phyloP scores from a whole-genome alignment of 345 rosid genomes.

The Acer negundo region DNA sequence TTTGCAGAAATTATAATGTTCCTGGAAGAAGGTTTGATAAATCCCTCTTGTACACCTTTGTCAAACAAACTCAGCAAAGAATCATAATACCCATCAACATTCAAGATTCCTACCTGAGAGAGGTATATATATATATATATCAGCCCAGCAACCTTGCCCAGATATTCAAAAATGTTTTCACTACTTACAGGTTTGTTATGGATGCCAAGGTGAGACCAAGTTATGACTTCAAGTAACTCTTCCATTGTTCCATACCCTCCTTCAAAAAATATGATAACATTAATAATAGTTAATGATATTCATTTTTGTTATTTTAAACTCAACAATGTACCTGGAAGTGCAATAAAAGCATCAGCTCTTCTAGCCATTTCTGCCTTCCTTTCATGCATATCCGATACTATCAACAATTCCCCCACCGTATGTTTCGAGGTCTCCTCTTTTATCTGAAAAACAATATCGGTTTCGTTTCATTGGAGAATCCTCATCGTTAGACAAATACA shows the following conservation, averaged over 20 bases:
- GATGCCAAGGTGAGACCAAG: slow-evolving; percentile 68
- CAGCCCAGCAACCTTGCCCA: too few species aligned
- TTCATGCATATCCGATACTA: slow-evolving; percentile 47
- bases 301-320: too few species aligned
- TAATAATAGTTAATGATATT: too few species aligned
- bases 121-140: too few species aligned
- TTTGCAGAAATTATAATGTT: slow-evolving; percentile 49
- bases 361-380: slow-evolving; percentile 47
- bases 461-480: not conserved
- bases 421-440: slow-evolving; percentile 23
- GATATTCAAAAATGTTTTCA: too few species aligned
- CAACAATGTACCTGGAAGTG: slow-evolving; percentile 37
- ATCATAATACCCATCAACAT: slow-evolving; percentile 59
- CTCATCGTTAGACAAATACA: not conserved
- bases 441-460: slow-evolving; percentile 23
- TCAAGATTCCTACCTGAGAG: slow-evolving; percentile 48
- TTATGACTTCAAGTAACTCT: slow-evolving; percentile 62
- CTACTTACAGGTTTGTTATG: slow-evolving; percentile 63
- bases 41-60: slow-evolving; percentile 63
- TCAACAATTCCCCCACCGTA: slow-evolving; percentile 36
- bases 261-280: slow-evolving; percentile 5
- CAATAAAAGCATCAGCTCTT: slow-evolving; percentile 43
- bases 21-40: slow-evolving; percentile 44
- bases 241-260: slow-evolving; percentile 72
- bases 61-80: slow-evolving; percentile 53